Evolutionary conservation across 1,284 basidiomycete genomes (phyloP).

Genomic region (Irpex sp.): DNA sequence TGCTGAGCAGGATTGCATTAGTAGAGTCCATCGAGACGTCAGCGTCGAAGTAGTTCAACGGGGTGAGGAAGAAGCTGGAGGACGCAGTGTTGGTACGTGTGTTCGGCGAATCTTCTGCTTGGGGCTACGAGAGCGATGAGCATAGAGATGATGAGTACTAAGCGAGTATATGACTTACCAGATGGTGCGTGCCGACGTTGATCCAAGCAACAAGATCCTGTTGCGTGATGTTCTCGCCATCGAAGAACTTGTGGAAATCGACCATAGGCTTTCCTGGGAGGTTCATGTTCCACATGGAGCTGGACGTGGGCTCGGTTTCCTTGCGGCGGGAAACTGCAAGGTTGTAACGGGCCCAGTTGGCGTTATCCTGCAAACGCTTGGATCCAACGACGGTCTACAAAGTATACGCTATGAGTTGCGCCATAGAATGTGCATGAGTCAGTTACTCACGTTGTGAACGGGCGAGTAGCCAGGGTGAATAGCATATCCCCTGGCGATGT

Average conservation of each 20-base stretch:
- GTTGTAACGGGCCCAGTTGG: slow-evolving; percentile 64
- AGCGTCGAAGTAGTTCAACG: slow-evolving; percentile 63
- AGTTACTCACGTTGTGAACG: slow-evolving; percentile 40
- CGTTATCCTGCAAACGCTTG: slow-evolving; percentile 54
- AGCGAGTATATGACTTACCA: slow-evolving; percentile 27
- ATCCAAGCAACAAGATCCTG: slow-evolving; percentile 62
- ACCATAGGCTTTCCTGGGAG: slow-evolving; percentile 55
- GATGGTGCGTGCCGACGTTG: slow-evolving; percentile 62
- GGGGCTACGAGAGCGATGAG: slow-evolving; percentile 32
- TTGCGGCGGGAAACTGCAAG: slow-evolving; percentile 55
- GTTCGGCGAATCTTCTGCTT: slow-evolving; percentile 57
- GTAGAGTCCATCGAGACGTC: slow-evolving; percentile 54
- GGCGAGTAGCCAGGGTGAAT: slow-evolving; percentile 54
- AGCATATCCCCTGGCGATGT: slow-evolving; percentile 50
- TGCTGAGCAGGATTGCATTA: slow-evolving; percentile 50
- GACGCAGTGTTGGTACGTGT: slow-evolving; percentile 59
- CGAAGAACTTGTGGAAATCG: slow-evolving; percentile 62
- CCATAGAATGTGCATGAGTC: background rate
- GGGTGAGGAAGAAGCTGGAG: slow-evolving; percentile 57
- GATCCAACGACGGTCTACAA: slow-evolving; percentile 52
- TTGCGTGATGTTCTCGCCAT: slow-evolving; percentile 58
- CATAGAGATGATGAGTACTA: background rate
- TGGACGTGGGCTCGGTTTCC: slow-evolving; percentile 55
- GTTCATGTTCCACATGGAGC: slow-evolving; percentile 60
- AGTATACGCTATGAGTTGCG: background rate